These are phyloP conservation scores for Dysphania ambrosioides DNA, from an alignment of 148 eudicot species.

Conservation along the genomic window DNA sequence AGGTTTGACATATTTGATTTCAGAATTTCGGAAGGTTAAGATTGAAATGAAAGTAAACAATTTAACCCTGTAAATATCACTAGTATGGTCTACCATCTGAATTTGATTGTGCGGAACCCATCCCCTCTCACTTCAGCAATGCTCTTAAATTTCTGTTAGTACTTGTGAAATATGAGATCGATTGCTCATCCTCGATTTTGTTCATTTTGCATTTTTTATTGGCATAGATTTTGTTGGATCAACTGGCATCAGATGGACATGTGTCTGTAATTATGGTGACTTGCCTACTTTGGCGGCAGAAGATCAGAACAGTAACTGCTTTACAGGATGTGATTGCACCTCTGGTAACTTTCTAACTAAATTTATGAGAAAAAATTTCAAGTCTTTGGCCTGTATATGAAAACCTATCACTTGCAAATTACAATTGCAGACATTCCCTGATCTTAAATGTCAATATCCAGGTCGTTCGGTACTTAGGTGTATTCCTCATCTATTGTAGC, in stretches of 20 bases:
- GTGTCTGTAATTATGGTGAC: constrained; percentile 50
- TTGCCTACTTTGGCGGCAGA: constrained; percentile 50
- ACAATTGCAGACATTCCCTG: background rate
- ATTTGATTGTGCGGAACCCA: background rate
- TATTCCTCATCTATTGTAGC: too few relatives aligned
- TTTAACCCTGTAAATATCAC: too few relatives aligned
- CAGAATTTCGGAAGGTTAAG: background rate
- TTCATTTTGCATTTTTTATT: background rate
- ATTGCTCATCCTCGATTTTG: background rate
- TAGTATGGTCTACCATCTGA: background rate
- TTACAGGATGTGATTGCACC: constrained; percentile 70
- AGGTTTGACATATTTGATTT: background rate
- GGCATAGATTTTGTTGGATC: constrained; percentile 33
- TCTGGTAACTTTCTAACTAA: constrained; percentile 49
- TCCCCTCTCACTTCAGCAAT: background rate
- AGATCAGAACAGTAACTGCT: constrained; percentile 49
- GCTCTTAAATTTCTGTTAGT: background rate
- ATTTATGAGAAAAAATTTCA: background rate
- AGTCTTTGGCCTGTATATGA: background rate
- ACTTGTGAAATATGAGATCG: background rate
- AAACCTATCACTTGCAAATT: background rate
- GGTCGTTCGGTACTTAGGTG: too few relatives aligned
- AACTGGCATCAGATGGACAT: constrained; percentile 50
- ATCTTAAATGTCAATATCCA: too few relatives aligned
- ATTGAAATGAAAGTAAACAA: background rate